Percentiles rank a stretch among this genome's conserved stretches.
Conservation (phyloP, 73 alveolate genomes). For the Paramecium tetraurelia region DNA sequence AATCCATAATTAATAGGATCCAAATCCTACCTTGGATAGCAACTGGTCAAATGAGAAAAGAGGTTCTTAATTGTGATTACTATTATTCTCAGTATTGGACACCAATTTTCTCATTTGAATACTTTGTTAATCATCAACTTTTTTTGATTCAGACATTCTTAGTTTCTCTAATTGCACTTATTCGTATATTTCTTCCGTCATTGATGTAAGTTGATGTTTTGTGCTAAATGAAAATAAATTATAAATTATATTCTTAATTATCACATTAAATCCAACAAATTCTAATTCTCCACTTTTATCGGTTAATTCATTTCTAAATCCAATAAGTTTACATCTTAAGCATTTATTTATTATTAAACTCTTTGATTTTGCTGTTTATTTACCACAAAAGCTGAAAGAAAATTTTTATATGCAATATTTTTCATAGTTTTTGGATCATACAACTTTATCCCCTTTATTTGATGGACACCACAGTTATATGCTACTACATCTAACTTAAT, state of each 20-base stretch:
- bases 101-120: neutral
- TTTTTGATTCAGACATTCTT: neutral
- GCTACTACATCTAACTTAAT: constrained; percentile 1
- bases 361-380: neutral
- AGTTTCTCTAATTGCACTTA: neutral
- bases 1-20: constrained; percentile 31
- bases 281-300: neutral
- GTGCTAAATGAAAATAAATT: neutral
- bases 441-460: neutral
- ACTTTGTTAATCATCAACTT: neutral
- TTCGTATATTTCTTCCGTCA: constrained; percentile 19
- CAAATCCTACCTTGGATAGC: constrained; percentile 43
- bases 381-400: neutral
- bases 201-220: neutral
- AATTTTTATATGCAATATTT: neutral
- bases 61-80: neutral
- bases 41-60: constrained; percentile 45
- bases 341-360: neutral
- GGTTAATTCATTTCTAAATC: neutral
- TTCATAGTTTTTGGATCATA: neutral
- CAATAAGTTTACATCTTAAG: neutral
- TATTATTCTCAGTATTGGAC: neutral
- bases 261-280: constrained; percentile 16
- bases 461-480: neutral
- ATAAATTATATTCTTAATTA: neutral